Percentiles rank a stretch among this genome's conserved stretches.
Evolutionary conservation across 805 yeast species (phyloP).

Genomic region (Ogataea ramenticola): DNA sequence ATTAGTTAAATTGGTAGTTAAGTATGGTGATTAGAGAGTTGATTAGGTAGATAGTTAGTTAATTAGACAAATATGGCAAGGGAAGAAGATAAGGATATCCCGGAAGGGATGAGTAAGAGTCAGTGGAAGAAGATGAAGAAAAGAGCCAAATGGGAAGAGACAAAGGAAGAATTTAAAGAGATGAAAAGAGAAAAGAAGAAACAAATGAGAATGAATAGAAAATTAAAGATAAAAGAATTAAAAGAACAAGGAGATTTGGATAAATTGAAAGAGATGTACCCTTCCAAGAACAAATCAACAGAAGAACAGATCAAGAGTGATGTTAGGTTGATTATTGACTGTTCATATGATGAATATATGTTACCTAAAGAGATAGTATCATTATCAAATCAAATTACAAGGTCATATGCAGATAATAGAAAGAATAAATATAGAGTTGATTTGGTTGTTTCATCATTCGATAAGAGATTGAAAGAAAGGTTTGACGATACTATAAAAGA

Average conservation of each 20-base stretch:
- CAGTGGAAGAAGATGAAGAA: conserved; percentile 75
- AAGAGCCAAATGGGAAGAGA: conserved; percentile 46
- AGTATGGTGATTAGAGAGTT: too few relatives aligned
- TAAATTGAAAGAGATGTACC: conserved; percentile 22
- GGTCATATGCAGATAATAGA: conserved; percentile 75
- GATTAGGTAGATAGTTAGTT: too few relatives aligned
- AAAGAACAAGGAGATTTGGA: conserved; percentile 32
- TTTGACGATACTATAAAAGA: conserved; percentile 59
- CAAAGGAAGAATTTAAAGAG: conserved; percentile 52
- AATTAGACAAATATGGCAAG: not conserved
- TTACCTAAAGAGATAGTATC: conserved; percentile 62
- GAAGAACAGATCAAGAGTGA: conserved; percentile 42
- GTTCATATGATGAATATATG: conserved; percentile 90
- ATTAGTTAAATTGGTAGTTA: too few relatives aligned
- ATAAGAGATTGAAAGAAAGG: conserved; percentile 55
- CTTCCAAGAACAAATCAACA: conserved; percentile 20
- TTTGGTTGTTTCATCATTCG: conserved; percentile 56
- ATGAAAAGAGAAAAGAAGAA: conserved; percentile 50
- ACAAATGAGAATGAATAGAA: conserved; percentile 24
- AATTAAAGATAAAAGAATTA: conserved; percentile 25
- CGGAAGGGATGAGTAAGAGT: conserved; percentile 82
- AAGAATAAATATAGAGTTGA: conserved; percentile 50
- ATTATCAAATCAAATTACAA: conserved; percentile 69
- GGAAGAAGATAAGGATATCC: conserved; percentile 30
- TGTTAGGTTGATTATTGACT: conserved; percentile 65